Conservation (phyloP, 1,284 basidiomycete species). For the Leccinum proximum region DNA sequence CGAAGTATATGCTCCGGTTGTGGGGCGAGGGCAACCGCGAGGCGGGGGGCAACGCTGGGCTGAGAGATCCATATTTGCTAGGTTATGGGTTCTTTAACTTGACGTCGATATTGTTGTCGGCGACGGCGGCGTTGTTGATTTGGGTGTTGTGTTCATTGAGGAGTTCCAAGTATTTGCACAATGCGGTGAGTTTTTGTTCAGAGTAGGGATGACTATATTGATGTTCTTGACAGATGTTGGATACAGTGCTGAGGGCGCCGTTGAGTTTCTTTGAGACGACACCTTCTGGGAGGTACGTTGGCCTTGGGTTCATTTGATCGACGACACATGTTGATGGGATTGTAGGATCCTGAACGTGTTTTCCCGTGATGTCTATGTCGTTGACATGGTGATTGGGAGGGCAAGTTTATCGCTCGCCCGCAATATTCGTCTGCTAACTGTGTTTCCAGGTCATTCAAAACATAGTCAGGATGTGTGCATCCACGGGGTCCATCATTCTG, state of each 20-base stretch:
- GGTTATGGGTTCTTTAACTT: conserved; percentile 63
- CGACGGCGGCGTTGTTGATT: conserved; percentile 57
- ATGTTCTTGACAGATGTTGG: conserved; percentile 53
- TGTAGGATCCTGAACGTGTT: conserved; percentile 83
- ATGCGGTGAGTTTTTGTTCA: conserved; percentile 46
- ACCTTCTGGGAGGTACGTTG: conserved; percentile 66
- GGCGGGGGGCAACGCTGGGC: conserved; percentile 54
- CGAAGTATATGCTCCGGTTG: conserved; percentile 70
- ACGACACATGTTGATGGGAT: background rate
- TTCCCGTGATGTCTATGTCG: conserved; percentile 90
- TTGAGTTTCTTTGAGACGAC: conserved; percentile 88
- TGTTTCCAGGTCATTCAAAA: conserved; percentile 59
- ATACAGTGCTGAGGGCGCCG: conserved; percentile 79
- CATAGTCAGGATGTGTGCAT: conserved; percentile 58
- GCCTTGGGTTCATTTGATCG: background rate
- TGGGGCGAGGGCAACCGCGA: conserved; percentile 82
- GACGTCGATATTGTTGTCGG: conserved; percentile 51
- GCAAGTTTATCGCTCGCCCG: conserved; percentile 31
- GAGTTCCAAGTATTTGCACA: conserved; percentile 76
- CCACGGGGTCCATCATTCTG: conserved; percentile 70
- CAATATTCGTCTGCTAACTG: background rate
- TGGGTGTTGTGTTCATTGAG: conserved; percentile 80
- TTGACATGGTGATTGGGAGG: conserved; percentile 80
- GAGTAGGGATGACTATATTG: conserved; percentile 3
- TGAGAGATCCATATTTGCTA: conserved; percentile 50